phyloP scores from a whole-genome alignment of 495 filamentous ascomycete species.

The Evernia prunastri region DNA sequence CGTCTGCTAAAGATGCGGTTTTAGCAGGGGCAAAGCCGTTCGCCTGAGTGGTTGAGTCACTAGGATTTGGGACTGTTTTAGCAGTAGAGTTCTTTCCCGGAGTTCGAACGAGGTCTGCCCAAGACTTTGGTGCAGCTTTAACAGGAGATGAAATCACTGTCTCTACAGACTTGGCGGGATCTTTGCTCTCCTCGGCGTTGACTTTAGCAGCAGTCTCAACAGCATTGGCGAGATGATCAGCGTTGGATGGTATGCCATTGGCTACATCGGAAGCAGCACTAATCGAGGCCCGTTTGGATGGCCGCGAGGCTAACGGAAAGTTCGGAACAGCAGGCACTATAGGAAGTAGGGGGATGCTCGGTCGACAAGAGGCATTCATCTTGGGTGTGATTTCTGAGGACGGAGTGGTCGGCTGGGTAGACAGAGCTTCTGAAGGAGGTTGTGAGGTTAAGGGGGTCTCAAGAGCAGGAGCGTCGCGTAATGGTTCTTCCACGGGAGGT shows the following conservation, averaged over 20 bases:
- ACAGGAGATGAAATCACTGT: constrained; percentile 38
- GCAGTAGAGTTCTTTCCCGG: constrained; percentile 35
- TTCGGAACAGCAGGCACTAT: constrained; percentile 63
- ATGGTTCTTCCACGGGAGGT: constrained; percentile 27
- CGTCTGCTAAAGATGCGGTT: constrained; percentile 62
- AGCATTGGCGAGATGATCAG: constrained; percentile 20
- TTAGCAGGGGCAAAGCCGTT: constrained; percentile 49
- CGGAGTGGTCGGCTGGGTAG: constrained; percentile 66
- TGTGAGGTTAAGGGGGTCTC: constrained; percentile 64
- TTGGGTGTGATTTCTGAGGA: constrained; percentile 49
- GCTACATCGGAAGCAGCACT: constrained; percentile 36
- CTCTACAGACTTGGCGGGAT: constrained; percentile 28
- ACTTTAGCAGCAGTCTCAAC: constrained; percentile 8
- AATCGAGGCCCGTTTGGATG: constrained; percentile 39
- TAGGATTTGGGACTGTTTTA: constrained; percentile 25
- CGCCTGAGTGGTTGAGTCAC: constrained; percentile 26
- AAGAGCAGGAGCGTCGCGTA: constrained; percentile 44
- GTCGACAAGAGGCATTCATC: constrained; percentile 31
- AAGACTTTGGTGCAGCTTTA: constrained; percentile 56
- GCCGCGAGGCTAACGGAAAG: constrained; percentile 37
- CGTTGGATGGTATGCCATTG: constrained; percentile 29
- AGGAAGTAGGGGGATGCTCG: constrained; percentile 56
- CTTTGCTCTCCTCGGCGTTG: constrained; percentile 1
- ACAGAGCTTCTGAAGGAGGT: constrained; percentile 57
- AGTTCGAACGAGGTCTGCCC: constrained; percentile 67